phyloP scores from a whole-genome alignment of 2,329 filamentous ascomycete genomes.

The Catunica adiposa region DNA sequence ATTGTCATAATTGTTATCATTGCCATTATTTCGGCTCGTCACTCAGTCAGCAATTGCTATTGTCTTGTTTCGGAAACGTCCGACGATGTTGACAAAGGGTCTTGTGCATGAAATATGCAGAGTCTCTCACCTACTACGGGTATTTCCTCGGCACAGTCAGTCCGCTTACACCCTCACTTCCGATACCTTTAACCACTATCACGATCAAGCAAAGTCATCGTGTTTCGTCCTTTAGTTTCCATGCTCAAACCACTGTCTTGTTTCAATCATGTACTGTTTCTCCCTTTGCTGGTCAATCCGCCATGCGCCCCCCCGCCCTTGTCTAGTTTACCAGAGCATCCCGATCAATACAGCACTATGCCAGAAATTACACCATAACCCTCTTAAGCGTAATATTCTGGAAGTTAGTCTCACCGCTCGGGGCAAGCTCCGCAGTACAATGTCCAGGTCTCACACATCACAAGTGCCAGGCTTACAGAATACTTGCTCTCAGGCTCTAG shows the following conservation, averaged over 20 bases:
- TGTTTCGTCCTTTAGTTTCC: neutral
- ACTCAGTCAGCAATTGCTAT: neutral
- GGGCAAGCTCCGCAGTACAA: too few relatives aligned
- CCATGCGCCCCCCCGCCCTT: neutral
- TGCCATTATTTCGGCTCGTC: neutral
- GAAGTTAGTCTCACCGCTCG: too few relatives aligned
- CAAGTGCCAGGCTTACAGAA: too few relatives aligned
- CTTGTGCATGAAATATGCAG: neutral
- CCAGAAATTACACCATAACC: neutral
- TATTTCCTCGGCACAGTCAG: too few relatives aligned
- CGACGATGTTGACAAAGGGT: neutral
- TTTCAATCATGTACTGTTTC: neutral
- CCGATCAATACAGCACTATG: neutral
- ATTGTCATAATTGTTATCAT: neutral
- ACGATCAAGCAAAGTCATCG: neutral
- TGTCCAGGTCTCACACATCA: too few relatives aligned
- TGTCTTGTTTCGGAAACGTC: neutral
- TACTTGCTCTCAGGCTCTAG: too few relatives aligned
- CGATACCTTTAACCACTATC: neutral
- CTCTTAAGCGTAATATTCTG: neutral
- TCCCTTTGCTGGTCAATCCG: neutral
- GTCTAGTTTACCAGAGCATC: neutral
- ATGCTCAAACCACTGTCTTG: neutral
- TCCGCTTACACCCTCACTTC: neutral
- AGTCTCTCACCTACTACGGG: too few relatives aligned